Conservation (phyloP, 2,329 filamentous ascomycete genomes). For the Colletotrichum spaethianum region DNA sequence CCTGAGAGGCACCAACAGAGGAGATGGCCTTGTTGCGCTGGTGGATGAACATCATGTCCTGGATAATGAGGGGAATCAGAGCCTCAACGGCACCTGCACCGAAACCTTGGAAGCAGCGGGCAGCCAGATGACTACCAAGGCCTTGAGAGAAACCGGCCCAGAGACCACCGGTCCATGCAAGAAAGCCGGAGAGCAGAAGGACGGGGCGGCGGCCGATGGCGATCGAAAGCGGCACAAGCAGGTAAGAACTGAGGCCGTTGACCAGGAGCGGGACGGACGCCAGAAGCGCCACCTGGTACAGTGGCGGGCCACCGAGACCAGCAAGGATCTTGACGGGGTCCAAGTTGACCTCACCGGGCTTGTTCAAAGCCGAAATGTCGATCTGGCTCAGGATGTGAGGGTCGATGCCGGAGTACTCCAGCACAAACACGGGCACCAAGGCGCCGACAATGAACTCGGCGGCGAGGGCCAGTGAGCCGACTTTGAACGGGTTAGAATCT, state of each 20-base stretch:
- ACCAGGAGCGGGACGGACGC: slow-evolving; percentile 53
- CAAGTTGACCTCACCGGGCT: slow-evolving; percentile 41
- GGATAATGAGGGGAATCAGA: slow-evolving; percentile 54
- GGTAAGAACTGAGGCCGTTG: slow-evolving; percentile 52
- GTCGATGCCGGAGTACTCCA: slow-evolving; percentile 53
- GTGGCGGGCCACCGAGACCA: slow-evolving; percentile 46
- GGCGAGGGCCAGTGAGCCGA: slow-evolving; percentile 40
- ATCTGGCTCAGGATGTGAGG: slow-evolving; percentile 47
- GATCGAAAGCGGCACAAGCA: slow-evolving; percentile 56
- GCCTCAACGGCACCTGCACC: slow-evolving; percentile 54
- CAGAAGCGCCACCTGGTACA: slow-evolving; percentile 50
- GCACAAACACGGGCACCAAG: slow-evolving; percentile 52
- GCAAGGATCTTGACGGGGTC: slow-evolving; percentile 51
- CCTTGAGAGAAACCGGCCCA: slow-evolving; percentile 52
- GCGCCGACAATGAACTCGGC: slow-evolving; percentile 47
- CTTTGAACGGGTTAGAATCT: slow-evolving; percentile 17
- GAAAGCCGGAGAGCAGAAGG: slow-evolving; percentile 50
- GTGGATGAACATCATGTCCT: slow-evolving; percentile 57
- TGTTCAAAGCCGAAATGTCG: slow-evolving; percentile 42
- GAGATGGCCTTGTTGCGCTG: slow-evolving; percentile 54
- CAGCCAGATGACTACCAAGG: slow-evolving; percentile 50
- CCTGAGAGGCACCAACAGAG: slow-evolving; percentile 48
- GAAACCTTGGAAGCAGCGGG: slow-evolving; percentile 52
- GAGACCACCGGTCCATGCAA: slow-evolving; percentile 53
- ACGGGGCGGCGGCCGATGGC: slow-evolving; percentile 54